Evolutionary conservation across 2,329 filamentous ascomycete species (phyloP).

Genomic region (Chrysoporthe austroafricana): DNA sequence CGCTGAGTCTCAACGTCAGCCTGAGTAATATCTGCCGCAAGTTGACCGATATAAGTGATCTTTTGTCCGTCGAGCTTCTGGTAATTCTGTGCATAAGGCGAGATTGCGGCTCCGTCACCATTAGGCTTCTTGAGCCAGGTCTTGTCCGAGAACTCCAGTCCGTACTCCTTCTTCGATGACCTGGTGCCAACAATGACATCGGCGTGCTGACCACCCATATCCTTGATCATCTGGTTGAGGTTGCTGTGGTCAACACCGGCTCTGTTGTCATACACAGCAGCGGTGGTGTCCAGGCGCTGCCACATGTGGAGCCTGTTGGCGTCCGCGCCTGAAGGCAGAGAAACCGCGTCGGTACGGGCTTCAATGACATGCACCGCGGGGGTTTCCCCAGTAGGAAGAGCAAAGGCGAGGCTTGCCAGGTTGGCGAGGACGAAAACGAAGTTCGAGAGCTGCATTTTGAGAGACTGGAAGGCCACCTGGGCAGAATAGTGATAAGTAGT

Average conservation of each 20-base stretch:
- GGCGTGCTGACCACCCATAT: slow-evolving; percentile 1
- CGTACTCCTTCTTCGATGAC: too few relatives aligned
- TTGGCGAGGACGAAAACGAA: too few relatives aligned
- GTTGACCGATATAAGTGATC: neutral
- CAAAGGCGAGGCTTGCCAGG: neutral
- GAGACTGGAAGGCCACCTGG: too few relatives aligned
- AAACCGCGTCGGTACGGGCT: too few relatives aligned
- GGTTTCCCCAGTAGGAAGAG: neutral
- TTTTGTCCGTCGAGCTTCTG: neutral
- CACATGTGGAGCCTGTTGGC: too few relatives aligned
- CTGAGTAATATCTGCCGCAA: neutral
- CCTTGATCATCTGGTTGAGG: neutral
- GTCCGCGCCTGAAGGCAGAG: too few relatives aligned
- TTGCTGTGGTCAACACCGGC: neutral
- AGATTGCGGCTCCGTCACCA: neutral
- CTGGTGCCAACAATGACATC: neutral
- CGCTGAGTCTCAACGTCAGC: neutral
- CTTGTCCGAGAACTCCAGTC: neutral
- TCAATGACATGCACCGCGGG: too few relatives aligned
- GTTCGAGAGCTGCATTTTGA: too few relatives aligned
- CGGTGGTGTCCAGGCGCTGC: too few relatives aligned
- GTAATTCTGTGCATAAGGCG: neutral
- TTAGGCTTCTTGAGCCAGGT: neutral
- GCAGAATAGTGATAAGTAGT: too few relatives aligned
- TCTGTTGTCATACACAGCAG: too few relatives aligned